phyloP scores from a whole-genome alignment of 331 rosid genomes.

The Telfairia occidentalis region DNA sequence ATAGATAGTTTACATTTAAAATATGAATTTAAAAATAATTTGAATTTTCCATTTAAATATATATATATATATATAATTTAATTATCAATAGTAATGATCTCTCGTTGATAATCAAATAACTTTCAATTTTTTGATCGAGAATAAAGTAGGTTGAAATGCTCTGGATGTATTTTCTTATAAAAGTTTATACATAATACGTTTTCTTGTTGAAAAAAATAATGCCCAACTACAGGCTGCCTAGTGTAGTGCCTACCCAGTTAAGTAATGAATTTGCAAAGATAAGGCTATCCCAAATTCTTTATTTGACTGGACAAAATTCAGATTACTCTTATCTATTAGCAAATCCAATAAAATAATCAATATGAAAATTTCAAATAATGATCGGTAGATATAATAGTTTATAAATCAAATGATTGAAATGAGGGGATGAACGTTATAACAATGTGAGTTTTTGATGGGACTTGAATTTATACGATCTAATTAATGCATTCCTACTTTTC shows the following conservation, averaged over 20 bases:
- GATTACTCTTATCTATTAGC: background rate
- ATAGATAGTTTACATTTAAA: too few species aligned
- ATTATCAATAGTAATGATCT: too few species aligned
- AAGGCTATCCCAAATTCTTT: background rate
- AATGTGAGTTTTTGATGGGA: background rate
- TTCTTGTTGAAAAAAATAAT: background rate
- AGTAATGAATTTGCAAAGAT: background rate
- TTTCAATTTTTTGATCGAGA: too few species aligned
- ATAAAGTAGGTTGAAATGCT: too few species aligned
- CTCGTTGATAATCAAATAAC: too few species aligned
- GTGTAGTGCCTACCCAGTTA: background rate
- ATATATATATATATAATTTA: too few species aligned
- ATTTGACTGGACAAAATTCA: background rate
- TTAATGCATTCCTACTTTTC: background rate
- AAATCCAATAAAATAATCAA: background rate
- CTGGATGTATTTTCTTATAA: too few species aligned
- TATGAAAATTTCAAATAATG: background rate
- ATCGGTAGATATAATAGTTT: background rate
- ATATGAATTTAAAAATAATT: too few species aligned
- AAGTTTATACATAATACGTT: background rate
- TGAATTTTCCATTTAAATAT: too few species aligned
- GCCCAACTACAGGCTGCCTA: background rate
- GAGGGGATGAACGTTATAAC: background rate
- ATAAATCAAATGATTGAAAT: background rate
- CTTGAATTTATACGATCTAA: background rate